Conservation (phyloP, 306 rosid genomes). For the Acacia acuminata region DNA sequence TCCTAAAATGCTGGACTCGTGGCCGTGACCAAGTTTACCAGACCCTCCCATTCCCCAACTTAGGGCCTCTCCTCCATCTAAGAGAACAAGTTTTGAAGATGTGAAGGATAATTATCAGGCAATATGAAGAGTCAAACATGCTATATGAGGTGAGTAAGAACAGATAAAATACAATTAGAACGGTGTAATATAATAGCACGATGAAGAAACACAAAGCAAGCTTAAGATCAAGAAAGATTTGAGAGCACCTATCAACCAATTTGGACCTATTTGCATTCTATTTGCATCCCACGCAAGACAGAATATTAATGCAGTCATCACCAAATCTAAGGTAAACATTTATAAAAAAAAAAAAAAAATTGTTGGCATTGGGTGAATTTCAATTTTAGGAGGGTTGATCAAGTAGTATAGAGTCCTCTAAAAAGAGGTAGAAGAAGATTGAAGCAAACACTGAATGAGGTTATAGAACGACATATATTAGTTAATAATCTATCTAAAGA, state of each 20-base stretch:
- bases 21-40: constrained; percentile 95
- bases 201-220: constrained; percentile 12
- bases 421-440: too few relatives aligned
- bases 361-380: neutral
- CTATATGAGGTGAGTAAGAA: constrained; percentile 4
- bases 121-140: neutral
- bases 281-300: neutral
- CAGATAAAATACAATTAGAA: neutral
- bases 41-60: constrained; percentile 95
- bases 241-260: neutral
- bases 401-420: too few relatives aligned
- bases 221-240: neutral
- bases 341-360: neutral
- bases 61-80: constrained; percentile 81
- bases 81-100: constrained; percentile 24
- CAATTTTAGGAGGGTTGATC: neutral
- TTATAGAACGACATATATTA: too few relatives aligned
- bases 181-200: neutral
- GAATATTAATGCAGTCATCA: neutral
- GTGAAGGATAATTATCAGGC: constrained; percentile 9
- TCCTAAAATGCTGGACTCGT: constrained; percentile 64
- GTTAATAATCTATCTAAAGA: too few relatives aligned
- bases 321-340: neutral
- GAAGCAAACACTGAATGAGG: too few relatives aligned
- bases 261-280: neutral